Base-by-base conservation (phyloP, 345 rosid species). In the Bruguiera gymnorhiza region DNA sequence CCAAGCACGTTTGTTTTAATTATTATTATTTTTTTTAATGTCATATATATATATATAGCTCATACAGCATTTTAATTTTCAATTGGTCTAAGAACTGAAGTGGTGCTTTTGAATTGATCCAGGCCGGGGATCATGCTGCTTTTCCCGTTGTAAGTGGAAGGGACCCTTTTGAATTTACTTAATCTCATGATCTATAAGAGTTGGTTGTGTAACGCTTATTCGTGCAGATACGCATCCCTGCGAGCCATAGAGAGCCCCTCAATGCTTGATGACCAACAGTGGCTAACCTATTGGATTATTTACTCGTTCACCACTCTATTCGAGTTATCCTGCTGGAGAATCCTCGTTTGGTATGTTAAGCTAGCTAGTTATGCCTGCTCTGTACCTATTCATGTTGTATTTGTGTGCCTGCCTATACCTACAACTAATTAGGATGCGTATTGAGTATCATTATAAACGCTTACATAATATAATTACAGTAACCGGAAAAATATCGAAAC, bases 191-290 rank as follows among this genome's bases (percentile, higher is more conserved):
- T 56, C 30, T 0, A 10, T 7, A 5, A 23, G 19, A 23, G 37
- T 34, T 34, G 37, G 37, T 6, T 34, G 37, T 34, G 37, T 34
- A 34, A 34, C 37, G 37, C 37, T 11, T 11, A 11, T 3, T 9
- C 3, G 13, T 43, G 18, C 81, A 93, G 97, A 80, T 93, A 87
- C 72, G 97, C 97, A 39, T 91, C 97, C 11, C 29, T 94, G 71
- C 76, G 95, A 77, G 98, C 98, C 29, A 91, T 94, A 15, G 98
- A 89, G 79, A 91, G 90, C 66, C 98, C 97, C 51, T 83, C 97
- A 13, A 57, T 83, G 55, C 72, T 87, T 34, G 98, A 91, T 65
- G 97, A 94, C 67, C 98, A 89, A 62, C 97, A 94, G 72, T 94
- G 97, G 98, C 86, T 94, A 26, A 94, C 98, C 50, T 43, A 43